Evolutionary conservation across 75 land plant species (phyloP), one percentile per base, ranked within the genome.

Genomic region (Azolla pinnata): DNA sequence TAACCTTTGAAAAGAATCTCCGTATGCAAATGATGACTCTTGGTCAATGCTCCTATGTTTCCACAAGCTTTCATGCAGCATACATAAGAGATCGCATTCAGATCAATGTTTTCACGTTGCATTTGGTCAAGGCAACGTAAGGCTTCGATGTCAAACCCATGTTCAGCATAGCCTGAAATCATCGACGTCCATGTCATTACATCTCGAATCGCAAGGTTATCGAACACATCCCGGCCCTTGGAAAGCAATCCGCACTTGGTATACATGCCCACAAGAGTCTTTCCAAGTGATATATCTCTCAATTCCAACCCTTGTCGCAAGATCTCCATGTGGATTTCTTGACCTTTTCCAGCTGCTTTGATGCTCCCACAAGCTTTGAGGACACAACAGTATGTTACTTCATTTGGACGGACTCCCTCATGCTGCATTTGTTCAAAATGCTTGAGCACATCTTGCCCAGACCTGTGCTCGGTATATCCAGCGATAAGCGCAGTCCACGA

Each of bases 231-330:
- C 31, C 53, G 56, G 0, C 70, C 75, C 29, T 67, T 25, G 1
- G 16, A 35, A 30, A 70, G 31, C 31, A 44, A 33, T 0, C 79
- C 68, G 59, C 79, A 79, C 52, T 68, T 83, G 23, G 68, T 33
- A 53, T 83, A 79, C 31, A 82, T 61, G 47, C 69, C 62, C 14
- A 82, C 56, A 73, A 82, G 57, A 35, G 75, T 69, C 40, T 54
- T 82, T 9, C 82, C 82, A 27, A 76, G 63, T 21, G 72, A 70
- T 8, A 70, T 65, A 54, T 66, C 60, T 0, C 12, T 3, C 29
- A n/a, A n/a, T 8, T 63, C 49, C 47, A 70, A 51, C 38, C 77
- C 77, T 23, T 46, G n/a, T 17, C 21, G 23, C 2, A 46, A 18
- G 2, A 46, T 46, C 17, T 46, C 49, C 14, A 18, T 18, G 21